Percentiles rank a stretch among this genome's conserved stretches.
Conservation (phyloP, 345 rosid species). For the Eucalyptus albens region DNA sequence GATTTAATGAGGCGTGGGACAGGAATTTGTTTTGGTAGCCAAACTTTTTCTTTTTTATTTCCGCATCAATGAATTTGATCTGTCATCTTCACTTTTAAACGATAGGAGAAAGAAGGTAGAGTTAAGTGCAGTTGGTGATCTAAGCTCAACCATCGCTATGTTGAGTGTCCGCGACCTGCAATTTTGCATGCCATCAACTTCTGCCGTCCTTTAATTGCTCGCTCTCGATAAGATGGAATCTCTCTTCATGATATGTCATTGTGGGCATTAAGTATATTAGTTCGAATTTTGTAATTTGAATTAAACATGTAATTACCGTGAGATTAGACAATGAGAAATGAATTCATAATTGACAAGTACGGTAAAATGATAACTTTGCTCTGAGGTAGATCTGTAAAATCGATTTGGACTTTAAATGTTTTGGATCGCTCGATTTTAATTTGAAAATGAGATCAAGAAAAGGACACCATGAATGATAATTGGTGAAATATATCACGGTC, state of each 20-base stretch:
- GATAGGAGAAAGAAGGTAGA: not conserved
- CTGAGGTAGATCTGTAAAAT: not conserved
- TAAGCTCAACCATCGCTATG: not conserved
- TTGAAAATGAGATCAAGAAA: not conserved
- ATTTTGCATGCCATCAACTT: not conserved
- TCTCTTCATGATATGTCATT: not conserved
- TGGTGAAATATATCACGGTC: accelerated
- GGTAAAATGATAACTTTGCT: not conserved
- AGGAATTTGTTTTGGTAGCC: not conserved
- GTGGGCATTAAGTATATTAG: not conserved
- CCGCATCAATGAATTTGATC: not conserved
- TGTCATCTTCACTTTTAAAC: not conserved
- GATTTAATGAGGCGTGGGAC: not conserved
- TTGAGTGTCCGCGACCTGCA: not conserved
- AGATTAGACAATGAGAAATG: not conserved
- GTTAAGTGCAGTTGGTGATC: not conserved
- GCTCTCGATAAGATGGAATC: not conserved
- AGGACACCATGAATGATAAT: accelerated
- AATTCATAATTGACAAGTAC: not conserved
- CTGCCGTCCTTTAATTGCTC: not conserved
- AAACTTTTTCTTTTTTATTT: not conserved
- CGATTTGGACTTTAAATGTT: not conserved
- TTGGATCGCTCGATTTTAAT: not conserved
- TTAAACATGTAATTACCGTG: not conserved
- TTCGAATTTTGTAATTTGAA: not conserved